phyloP scores from a whole-genome alignment of 306 rosid genomes.

The Cicer chorassanicum region DNA sequence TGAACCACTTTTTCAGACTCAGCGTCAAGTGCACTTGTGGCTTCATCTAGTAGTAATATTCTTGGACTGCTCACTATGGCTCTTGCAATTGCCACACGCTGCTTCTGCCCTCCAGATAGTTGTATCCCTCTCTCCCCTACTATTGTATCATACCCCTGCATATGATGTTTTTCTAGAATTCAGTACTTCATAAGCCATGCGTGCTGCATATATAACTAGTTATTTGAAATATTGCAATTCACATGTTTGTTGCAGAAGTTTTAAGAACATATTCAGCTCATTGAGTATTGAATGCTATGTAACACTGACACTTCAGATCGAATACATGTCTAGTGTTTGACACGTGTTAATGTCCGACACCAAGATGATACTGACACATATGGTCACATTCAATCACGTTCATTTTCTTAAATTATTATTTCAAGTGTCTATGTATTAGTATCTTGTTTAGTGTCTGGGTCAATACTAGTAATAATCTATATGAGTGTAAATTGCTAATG shows the following conservation, averaged over 20 bases:
- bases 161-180: not conserved
- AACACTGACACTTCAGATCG: not conserved
- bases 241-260: constrained; percentile 1
- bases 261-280: constrained; percentile 18
- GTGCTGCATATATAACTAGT: not conserved
- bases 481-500: too few relatives aligned
- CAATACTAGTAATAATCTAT: too few relatives aligned
- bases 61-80: constrained; percentile 73
- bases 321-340: not conserved
- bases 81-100: constrained; percentile 77
- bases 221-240: not conserved
- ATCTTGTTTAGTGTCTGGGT: too few relatives aligned
- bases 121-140: constrained; percentile 80
- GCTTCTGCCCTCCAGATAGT: constrained; percentile 84
- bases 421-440: not conserved
- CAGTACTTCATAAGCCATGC: not conserved
- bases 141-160: constrained; percentile 71
- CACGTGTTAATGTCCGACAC: not conserved
- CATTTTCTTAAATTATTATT: not conserved
- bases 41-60: constrained; percentile 73
- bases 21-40: constrained; percentile 85
- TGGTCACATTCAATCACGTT: not conserved
- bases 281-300: not conserved
- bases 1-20: constrained; percentile 77
- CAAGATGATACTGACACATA: not conserved